Evolutionary conservation across 495 filamentous ascomycete species (phyloP), one percentile per base, ranked within the genome.

Genomic region (Annulohypoxylon maeteangense): DNA sequence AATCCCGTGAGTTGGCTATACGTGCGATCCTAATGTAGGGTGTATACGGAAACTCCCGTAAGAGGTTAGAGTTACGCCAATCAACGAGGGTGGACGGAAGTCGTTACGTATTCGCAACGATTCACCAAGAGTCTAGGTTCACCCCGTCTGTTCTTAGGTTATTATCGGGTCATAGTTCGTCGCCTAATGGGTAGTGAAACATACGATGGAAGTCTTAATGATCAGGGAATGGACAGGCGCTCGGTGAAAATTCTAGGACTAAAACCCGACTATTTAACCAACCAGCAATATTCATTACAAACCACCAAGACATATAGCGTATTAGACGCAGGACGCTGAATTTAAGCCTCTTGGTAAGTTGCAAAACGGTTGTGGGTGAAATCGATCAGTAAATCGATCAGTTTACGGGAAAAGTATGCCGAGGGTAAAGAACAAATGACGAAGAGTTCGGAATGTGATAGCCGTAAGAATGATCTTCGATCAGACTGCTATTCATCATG

Each of bases 401-500:
- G 5, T 14, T 42, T 5, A 42, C 5, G 12, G n/a, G 10, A 11
- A 44, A 18, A 44, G 40, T 20, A 8, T 42, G 16, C 16, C 5
- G 16, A 8, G 16, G 25, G 8, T 12, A 12, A 48, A 23, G 25
- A 20, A 8, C 45, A 48, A 48, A 7, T 10, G 20, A 25, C 18
- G 11, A 23, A 48, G 7, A 4, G 4, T 25, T 25, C 16, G 11
- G 7, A 23, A 48, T 40, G n/a, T 14, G 1, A 4, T 22, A 23
- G 29, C 22, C 3, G 7, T 40, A 50, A 50, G 8, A 58, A 25
- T 40, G 7, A 51, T 31, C 16, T 61, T 16, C 31, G 48, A 34
- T 12, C n/a, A 20, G 56, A 53, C 31, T 54, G 50, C 50, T 10
- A 57, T 57, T 57, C 32, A 40, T 40, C 18, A 40, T 22, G 54